These are phyloP conservation scores for Xylaria sp. DNA, from an alignment of 2,329 filamentous ascomycete species.

Conservation along the genomic window DNA sequence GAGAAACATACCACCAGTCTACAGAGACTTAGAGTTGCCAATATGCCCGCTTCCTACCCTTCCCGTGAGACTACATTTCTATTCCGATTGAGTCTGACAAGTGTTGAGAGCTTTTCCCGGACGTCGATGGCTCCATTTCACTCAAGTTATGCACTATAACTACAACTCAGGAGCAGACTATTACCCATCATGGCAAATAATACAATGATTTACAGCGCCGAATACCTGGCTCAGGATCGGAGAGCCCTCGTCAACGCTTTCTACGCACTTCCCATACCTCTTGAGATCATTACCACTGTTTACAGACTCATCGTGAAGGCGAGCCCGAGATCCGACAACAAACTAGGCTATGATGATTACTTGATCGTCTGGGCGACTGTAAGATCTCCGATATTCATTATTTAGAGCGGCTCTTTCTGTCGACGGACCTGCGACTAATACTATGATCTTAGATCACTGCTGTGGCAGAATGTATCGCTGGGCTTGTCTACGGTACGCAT, in stretches of 20 bases:
- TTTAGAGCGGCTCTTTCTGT: neutral
- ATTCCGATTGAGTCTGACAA: neutral
- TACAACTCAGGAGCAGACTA: neutral
- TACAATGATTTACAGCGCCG: conserved; percentile 37
- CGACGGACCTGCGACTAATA: conserved; percentile 10
- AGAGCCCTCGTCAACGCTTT: conserved; percentile 37
- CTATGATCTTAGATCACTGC: conserved; percentile 33
- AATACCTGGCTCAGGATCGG: conserved; percentile 44
- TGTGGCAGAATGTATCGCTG: conserved; percentile 42
- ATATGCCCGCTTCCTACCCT: neutral
- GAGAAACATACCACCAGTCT: conserved; percentile 2
- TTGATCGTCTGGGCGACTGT: conserved; percentile 47
- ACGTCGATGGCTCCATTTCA: neutral
- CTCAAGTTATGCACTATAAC: conserved; percentile 4
- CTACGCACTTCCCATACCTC: conserved; percentile 44
- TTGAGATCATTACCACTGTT: conserved; percentile 43
- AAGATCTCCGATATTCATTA: conserved; percentile 5
- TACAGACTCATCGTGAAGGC: conserved; percentile 43
- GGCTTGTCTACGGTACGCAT: conserved; percentile 41
- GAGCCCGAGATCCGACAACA: conserved; percentile 35
- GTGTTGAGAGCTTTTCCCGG: neutral
- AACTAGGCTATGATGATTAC: conserved; percentile 44
- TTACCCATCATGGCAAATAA: conserved; percentile 14
- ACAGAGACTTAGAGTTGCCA: neutral
- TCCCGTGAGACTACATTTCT: conserved; percentile 1